Percentiles rank a stretch among this genome's conserved stretches.
phyloP scores from a whole-genome alignment of 139 green algal species.

The Gonium pectorale region DNA sequence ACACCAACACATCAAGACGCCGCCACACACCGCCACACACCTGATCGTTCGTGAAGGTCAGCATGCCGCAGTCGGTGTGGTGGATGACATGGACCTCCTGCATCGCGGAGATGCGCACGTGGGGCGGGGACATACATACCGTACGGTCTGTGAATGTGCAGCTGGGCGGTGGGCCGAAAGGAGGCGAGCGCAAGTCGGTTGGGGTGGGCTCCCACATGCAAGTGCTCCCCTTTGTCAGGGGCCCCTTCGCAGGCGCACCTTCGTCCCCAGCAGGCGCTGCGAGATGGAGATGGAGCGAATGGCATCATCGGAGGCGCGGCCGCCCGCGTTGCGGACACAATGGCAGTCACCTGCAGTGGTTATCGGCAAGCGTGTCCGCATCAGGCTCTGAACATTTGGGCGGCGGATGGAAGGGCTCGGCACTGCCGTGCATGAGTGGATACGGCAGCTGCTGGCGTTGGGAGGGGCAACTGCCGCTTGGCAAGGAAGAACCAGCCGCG shows the following conservation, averaged over 20 bases:
- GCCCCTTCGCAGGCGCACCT: not conserved
- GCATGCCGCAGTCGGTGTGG: slow-evolving; percentile 79
- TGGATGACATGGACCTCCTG: slow-evolving; percentile 75
- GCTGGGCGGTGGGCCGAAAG: too few relatives aligned
- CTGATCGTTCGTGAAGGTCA: slow-evolving; percentile 55
- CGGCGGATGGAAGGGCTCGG: too few relatives aligned
- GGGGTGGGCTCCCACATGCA: too few relatives aligned
- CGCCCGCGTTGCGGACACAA: slow-evolving; percentile 77
- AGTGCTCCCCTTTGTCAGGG: too few relatives aligned
- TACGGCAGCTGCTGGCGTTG: too few relatives aligned
- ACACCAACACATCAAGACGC: not conserved
- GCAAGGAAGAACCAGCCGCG: too few relatives aligned
- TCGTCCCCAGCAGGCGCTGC: slow-evolving; percentile 78
- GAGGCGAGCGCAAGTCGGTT: too few relatives aligned
- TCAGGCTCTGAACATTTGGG: not conserved
- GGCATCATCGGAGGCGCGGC: slow-evolving; percentile 66
- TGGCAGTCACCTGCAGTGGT: slow-evolving; percentile 54
- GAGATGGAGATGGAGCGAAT: slow-evolving; percentile 72
- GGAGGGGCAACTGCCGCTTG: too few relatives aligned
- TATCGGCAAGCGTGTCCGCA: not conserved
- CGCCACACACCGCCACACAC: not conserved
- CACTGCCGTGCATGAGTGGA: too few relatives aligned
- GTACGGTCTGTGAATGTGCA: too few relatives aligned
- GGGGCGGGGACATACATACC: not conserved
- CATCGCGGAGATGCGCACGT: not conserved